Percentiles rank a stretch among this genome's conserved stretches.
phyloP scores from a whole-genome alignment of 2,329 filamentous ascomycete species.

The Gyromitra esculenta region DNA sequence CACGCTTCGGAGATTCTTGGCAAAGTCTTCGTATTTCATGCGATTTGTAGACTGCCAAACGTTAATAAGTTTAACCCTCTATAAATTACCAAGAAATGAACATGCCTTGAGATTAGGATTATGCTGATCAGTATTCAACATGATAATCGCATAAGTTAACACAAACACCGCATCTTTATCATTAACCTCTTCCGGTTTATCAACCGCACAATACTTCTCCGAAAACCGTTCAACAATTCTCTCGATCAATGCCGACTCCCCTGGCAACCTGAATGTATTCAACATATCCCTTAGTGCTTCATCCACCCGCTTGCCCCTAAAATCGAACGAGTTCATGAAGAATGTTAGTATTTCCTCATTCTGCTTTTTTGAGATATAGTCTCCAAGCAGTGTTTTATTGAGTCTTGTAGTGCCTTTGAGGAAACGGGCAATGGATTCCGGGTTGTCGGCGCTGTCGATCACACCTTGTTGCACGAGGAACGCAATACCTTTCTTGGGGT shows the following conservation, averaged over 20 bases:
- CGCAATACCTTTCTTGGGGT: constrained; percentile 85
- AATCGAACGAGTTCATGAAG: constrained; percentile 89
- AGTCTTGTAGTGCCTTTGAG: constrained; percentile 86
- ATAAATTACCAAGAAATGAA: neutral
- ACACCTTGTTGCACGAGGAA: constrained; percentile 87
- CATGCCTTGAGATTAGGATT: constrained; percentile 81
- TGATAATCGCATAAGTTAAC: constrained; percentile 93
- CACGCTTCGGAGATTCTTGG: constrained; percentile 86
- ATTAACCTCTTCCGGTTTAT: constrained; percentile 76
- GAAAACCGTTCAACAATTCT: constrained; percentile 88
- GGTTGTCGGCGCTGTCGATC: constrained; percentile 78
- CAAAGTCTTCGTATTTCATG: constrained; percentile 85
- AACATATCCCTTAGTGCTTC: constrained; percentile 88
- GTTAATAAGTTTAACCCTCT: constrained; percentile 16
- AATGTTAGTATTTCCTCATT: constrained; percentile 86
- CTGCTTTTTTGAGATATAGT: constrained; percentile 89
- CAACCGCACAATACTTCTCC: constrained; percentile 78
- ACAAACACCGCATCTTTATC: constrained; percentile 90
- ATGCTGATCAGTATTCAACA: constrained; percentile 96
- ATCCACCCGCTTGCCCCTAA: constrained; percentile 84
- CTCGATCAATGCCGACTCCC: constrained; percentile 91
- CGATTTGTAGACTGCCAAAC: constrained; percentile 71
- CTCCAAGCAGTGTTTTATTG: constrained; percentile 89
- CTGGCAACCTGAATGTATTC: constrained; percentile 90
- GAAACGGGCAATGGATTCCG: constrained; percentile 83